Evolutionary conservation across 805 yeast species (phyloP), one percentile per base, ranked within the genome.

Genomic region (Barnettozyma wickerhamii): DNA sequence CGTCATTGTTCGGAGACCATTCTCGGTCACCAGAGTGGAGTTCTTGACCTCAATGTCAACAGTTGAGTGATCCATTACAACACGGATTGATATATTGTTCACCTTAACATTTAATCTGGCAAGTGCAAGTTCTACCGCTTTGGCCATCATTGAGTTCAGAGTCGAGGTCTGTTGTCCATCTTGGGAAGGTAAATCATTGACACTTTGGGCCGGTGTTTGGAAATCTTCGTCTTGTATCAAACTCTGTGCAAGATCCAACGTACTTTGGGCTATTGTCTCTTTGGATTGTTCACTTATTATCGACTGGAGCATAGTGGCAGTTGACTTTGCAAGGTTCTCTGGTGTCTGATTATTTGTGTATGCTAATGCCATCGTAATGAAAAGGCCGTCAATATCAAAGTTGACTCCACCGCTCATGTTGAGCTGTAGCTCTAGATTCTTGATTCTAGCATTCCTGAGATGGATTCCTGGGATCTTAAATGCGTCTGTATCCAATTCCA

Each of bases 401-500:
- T 68, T 71, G 18, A 87, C 81, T 5, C 95, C 95, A 18, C 82
- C 88, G 40, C 79, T 73, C 29, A 85, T 77, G 2, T 81, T 78
- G 15, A 88, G 74, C 19, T 69, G 70, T 10, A 88, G 60, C 19
- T 74, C 75, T 37, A 86, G 63, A 24, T 65, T 65, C 10, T 71
- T 69, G 3, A 86, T 64, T 21, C 65, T 68, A 0, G 95, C 95
- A 52, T 72, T 72, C 32, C 89, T 62, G 5, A 86, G 59, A 42
- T 66, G 71, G 17, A 81, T 56, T 2, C 87, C 85, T 0, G 91
- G 91, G 3, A 84, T 53, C 43, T 71, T 68, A 32, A 87, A 67
- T 42, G 79, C 82, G 23, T 82, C 87, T 0, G 87, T 79, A 55
- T 84, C 91, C 21, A 90, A 62, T 36, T 79, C 71, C 9, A 90